These are phyloP conservation scores for Albizia julibrissin DNA, from an alignment of 306 rosid species.

Conservation along the genomic window DNA sequence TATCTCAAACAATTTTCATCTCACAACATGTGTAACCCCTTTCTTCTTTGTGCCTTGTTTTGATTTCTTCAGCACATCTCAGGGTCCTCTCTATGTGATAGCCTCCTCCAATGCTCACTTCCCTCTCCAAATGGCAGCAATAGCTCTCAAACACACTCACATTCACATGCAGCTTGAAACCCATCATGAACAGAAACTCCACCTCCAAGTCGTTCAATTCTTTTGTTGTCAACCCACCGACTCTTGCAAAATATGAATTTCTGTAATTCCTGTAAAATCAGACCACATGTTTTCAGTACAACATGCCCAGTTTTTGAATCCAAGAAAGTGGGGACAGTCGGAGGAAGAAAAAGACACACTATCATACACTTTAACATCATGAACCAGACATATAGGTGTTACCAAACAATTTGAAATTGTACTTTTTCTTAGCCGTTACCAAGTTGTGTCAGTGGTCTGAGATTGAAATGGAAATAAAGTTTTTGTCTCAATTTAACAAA, in stretches of 20 bases:
- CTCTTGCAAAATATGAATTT: slow-evolving; percentile 89
- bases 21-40: slow-evolving; percentile 58
- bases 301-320: slow-evolving; percentile 9
- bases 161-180: slow-evolving; percentile 90
- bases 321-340: not conserved
- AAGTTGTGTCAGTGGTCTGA: slow-evolving; percentile 27
- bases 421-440: slow-evolving; percentile 26
- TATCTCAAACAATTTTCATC: not conserved
- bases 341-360: not conserved
- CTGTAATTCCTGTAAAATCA: slow-evolving; percentile 71
- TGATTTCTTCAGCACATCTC: slow-evolving; percentile 87
- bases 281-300: slow-evolving; percentile 5
- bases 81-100: slow-evolving; percentile 83
- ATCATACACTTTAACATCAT: not conserved
- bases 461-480: slow-evolving; percentile 18
- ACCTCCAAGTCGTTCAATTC: slow-evolving; percentile 83
- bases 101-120: slow-evolving; percentile 94
- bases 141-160: slow-evolving; percentile 97
- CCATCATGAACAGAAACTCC: slow-evolving; percentile 88
- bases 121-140: slow-evolving; percentile 91
- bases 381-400: slow-evolving; percentile 27
- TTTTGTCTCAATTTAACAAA: slow-evolving; percentile 30
- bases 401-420: slow-evolving; percentile 29
- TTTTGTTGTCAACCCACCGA: slow-evolving; percentile 73
- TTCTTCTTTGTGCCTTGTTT: slow-evolving; percentile 52